phyloP scores from a whole-genome alignment of 371 early-diverging fungal genomes.

The Apophysomyces ossiformis region DNA sequence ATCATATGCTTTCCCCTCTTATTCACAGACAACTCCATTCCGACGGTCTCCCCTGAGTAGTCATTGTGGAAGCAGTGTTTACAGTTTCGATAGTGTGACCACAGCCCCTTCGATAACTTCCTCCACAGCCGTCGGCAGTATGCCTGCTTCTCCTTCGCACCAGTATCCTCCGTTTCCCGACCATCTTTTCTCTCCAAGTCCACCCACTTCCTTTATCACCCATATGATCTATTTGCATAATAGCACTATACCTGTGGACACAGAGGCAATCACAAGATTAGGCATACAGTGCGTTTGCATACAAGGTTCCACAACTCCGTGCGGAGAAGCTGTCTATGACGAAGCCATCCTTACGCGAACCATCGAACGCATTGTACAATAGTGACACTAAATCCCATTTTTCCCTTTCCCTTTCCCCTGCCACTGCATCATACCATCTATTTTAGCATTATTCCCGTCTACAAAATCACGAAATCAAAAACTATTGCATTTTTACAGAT shows the following conservation, averaged over 20 bases:
- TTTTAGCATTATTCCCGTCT: slow-evolving; percentile 4
- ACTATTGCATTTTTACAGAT: background rate
- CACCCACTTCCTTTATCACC: slow-evolving; percentile 61
- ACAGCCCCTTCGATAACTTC: background rate
- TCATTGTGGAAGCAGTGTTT: slow-evolving; percentile 8
- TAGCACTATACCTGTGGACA: slow-evolving; percentile 55
- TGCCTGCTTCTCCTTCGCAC: slow-evolving; percentile 14
- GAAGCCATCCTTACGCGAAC: slow-evolving; percentile 22
- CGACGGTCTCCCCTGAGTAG: slow-evolving; percentile 1
- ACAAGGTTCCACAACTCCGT: slow-evolving; percentile 10
- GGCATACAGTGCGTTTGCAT: slow-evolving; percentile 57
- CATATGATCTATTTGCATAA: slow-evolving; percentile 62
- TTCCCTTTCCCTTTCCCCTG: background rate
- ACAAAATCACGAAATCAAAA: background rate
- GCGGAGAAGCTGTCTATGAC: slow-evolving; percentile 32
- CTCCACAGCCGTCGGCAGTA: slow-evolving; percentile 1
- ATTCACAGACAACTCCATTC: slow-evolving; percentile 6
- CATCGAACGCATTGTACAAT: slow-evolving; percentile 20
- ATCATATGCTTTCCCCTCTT: background rate
- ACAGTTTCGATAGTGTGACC: slow-evolving; percentile 8
- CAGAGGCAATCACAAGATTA: slow-evolving; percentile 52
- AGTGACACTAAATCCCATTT: slow-evolving; percentile 1
- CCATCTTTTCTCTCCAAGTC: slow-evolving; percentile 37
- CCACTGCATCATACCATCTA: background rate
- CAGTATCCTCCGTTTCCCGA: slow-evolving; percentile 31